Evolutionary conservation across 2,329 filamentous ascomycete species (phyloP).

Genomic region (Beauveria asiatica): DNA sequence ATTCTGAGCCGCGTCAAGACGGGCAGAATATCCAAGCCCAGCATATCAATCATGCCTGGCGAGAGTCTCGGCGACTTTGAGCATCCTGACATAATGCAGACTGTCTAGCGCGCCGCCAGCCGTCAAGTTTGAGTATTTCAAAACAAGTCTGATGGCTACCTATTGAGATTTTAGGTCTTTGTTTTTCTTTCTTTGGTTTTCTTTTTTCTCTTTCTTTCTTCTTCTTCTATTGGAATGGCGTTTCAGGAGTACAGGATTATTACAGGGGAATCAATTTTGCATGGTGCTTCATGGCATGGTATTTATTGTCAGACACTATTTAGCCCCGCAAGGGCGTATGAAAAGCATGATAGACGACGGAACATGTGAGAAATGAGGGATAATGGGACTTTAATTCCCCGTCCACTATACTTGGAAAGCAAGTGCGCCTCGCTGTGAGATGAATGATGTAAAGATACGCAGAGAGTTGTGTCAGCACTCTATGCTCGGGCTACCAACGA

Average conservation of each 20-base stretch:
- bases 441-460: no score
- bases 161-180: neutral
- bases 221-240: neutral
- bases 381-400: neutral
- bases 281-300: neutral
- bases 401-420: no score
- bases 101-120: neutral
- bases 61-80: conserved; percentile 1
- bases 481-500: no score
- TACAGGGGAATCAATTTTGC: neutral
- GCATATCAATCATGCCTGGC: neutral
- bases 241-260: neutral
- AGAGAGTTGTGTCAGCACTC: no score
- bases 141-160: neutral
- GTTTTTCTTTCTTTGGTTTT: neutral
- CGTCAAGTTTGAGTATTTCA: no score
- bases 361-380: neutral
- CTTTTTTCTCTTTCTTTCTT: no score
- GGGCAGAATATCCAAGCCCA: conserved; percentile 8
- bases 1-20: conserved; percentile 12
- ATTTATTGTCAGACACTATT: neutral
- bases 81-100: neutral
- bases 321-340: neutral
- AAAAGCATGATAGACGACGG: neutral
- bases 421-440: no score